phyloP scores from a whole-genome alignment of 1,284 basidiomycete species.

The Hemileia vastatrix region DNA sequence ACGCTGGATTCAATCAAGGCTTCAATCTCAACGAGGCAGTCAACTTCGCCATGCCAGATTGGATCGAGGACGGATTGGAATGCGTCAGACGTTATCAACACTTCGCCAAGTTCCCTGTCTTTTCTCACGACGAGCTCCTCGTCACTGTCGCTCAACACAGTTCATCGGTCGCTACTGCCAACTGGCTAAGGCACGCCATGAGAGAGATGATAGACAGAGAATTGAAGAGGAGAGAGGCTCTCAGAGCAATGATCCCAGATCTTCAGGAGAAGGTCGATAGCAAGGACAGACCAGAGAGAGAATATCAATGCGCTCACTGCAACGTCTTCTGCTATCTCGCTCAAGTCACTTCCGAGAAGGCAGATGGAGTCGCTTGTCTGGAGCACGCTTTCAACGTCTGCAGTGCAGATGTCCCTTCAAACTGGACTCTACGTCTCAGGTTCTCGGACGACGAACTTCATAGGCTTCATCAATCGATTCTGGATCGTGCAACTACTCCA shows the following conservation, averaged over 20 bases:
- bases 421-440: conserved; percentile 61
- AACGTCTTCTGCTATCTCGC: conserved; percentile 92
- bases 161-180: conserved; percentile 75
- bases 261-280: conserved; percentile 64
- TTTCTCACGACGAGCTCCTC: conserved; percentile 93
- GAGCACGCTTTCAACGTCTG: conserved; percentile 73
- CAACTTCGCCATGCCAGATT: conserved; percentile 94
- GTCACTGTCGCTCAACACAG: conserved; percentile 96
- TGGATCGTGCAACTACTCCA: conserved; percentile 64
- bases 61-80: conserved; percentile 74
- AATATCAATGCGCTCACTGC: conserved; percentile 89
- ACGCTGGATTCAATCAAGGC: conserved; percentile 96
- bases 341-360: conserved; percentile 57
- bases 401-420: conserved; percentile 54
- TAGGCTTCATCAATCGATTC: conserved; percentile 32
- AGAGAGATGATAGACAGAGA: conserved; percentile 83
- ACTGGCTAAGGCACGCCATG: conserved; percentile 76
- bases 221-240: conserved; percentile 54
- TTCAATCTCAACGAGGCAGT: conserved; percentile 98
- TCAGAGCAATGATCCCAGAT: conserved; percentile 49
- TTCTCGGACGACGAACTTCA: conserved; percentile 74
- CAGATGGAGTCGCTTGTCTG: conserved; percentile 65
- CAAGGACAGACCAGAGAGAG: conserved; percentile 73
- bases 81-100: conserved; percentile 75
- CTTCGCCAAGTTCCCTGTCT: conserved; percentile 84